Conservation (phyloP, 2,329 filamentous ascomycete genomes). For the Cladophialophora bantiana region DNA sequence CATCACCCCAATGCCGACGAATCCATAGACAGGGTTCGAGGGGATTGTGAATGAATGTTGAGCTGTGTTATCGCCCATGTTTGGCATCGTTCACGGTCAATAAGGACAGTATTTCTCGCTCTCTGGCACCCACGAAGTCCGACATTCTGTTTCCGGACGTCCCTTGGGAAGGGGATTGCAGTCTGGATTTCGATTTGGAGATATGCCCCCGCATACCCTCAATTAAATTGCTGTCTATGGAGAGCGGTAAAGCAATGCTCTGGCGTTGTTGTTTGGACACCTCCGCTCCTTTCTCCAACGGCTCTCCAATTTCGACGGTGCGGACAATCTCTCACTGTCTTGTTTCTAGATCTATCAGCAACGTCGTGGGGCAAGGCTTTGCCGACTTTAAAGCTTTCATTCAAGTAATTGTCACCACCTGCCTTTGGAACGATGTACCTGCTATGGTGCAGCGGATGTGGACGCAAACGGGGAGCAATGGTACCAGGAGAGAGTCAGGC, state of each 20-base stretch:
- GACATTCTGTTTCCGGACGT: not conserved
- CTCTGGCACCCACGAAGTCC: not conserved
- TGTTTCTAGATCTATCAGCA: not conserved
- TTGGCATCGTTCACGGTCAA: not conserved
- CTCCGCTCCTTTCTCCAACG: not conserved
- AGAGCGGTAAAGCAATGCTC: not conserved
- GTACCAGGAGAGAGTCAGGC: too few relatives aligned
- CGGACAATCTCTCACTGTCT: not conserved
- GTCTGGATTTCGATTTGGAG: not conserved
- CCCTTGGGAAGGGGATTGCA: not conserved
- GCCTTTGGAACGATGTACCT: too few relatives aligned
- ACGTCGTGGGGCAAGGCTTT: too few relatives aligned
- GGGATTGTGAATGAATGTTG: not conserved
- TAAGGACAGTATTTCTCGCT: not conserved
- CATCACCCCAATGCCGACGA: constrained; percentile 22
- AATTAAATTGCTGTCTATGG: not conserved
- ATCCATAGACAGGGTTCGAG: constrained; percentile 13
- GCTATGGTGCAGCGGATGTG: too few relatives aligned
- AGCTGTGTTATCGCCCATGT: constrained; percentile 3
- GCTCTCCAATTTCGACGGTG: not conserved
- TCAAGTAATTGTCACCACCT: too few relatives aligned
- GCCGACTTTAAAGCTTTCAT: too few relatives aligned
- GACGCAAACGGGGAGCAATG: too few relatives aligned
- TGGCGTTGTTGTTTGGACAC: not conserved
- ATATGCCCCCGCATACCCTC: not conserved